Evolutionary conservation across 345 rosid species (phyloP).

Genomic region (Eucalyptus cloeziana): DNA sequence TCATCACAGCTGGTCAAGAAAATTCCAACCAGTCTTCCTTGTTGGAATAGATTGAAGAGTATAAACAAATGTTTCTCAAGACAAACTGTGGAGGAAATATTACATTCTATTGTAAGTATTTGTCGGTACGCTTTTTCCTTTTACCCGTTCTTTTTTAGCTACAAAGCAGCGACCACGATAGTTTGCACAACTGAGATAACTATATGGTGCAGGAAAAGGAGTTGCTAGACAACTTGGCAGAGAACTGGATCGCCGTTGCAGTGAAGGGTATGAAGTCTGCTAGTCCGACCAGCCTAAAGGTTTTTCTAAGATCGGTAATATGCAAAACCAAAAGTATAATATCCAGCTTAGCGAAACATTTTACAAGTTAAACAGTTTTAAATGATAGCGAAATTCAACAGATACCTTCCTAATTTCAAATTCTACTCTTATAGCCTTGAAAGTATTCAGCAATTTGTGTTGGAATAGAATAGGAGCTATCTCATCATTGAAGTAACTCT

Average conservation of each 20-base stretch:
- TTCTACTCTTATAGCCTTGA: too few species aligned
- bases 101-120: not conserved
- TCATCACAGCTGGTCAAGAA: not conserved
- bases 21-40: not conserved
- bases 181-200: not conserved
- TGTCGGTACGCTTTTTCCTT: not conserved
- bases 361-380: too few species aligned
- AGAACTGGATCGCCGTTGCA: constrained; percentile 6
- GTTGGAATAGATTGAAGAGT: not conserved
- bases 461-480: too few species aligned
- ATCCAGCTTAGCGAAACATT: too few species aligned
- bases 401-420: too few species aligned
- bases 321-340: not conserved
- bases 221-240: not conserved
- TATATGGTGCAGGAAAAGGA: not conserved
- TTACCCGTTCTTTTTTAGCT: not conserved
- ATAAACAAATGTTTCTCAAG: constrained; percentile 6
- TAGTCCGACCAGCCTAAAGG: constrained; percentile 10
- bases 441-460: too few species aligned
- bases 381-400: too few species aligned
- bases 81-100: constrained; percentile 1
- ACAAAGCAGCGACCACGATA: not conserved
- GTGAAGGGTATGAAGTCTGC: constrained; percentile 3
- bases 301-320: constrained; percentile 9
- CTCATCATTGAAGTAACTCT: too few species aligned